Base-by-base conservation (phyloP, 805 yeast genomes). In the Maudiozyma pseudohumilis region DNA sequence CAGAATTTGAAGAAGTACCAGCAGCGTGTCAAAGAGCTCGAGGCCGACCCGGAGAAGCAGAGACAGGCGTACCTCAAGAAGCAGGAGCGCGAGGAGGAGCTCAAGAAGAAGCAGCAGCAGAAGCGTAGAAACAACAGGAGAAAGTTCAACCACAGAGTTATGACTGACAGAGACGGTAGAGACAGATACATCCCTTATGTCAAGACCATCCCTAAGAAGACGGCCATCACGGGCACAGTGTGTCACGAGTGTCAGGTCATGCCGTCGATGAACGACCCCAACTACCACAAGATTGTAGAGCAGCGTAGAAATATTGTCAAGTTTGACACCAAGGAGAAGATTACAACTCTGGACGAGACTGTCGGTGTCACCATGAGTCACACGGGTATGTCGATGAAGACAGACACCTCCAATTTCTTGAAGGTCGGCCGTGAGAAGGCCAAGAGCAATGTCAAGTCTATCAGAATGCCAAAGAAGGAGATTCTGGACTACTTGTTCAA, bases 401-500 rank as follows among this genome's bases (percentile, higher is more conserved):
- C 52, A 66, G 82, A 75, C 48, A 74, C 79, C 19, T 78, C 88
- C 21, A 72, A 75, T 30, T 80, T 86, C 67, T 71, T 85, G 63
- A 57, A 68, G 39, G 65, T 66, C 9, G 61, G 67, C 17, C 66
- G 66, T 40, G 77, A 71, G 47, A 73, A 69, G 46, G 62, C 66
- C 20, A 65, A 64, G 46, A 64, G 68, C 47, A 40, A 34, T 40
- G 60, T 62, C 26, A 80, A 94, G 55, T 94, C 96, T 24, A 85
- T 83, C 47, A 75, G 98, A 58, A 84, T 92, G 80, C 95, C 95
- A 27, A 78, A 84, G 65, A 85, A 83, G 57, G 96, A 87, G 45
- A 72, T 92, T 40, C 72, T 89, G 70, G 96, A 88, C 60, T 64
- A 84, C 47, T 65, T 92, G 48, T 92, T 92, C 74, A 73, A 81